These are phyloP conservation scores for Nyctanthes arbortristis DNA, from an alignment of 257 asterid species.

Conservation along the genomic window DNA sequence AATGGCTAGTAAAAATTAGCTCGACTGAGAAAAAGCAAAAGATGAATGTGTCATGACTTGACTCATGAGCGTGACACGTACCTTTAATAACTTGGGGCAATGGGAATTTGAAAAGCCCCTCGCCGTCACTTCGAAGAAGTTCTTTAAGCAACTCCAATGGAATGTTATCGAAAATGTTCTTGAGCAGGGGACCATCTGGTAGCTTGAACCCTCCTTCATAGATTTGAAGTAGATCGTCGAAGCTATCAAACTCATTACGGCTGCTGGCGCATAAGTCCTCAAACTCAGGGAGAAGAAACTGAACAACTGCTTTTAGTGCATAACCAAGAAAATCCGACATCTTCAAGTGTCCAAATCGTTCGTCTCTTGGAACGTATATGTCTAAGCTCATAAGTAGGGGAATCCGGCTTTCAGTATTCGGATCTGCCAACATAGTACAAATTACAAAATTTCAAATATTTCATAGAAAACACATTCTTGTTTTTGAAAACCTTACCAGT, in stretches of 20 bases:
- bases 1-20: background rate
- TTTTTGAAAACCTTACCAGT: slow-evolving; percentile 59
- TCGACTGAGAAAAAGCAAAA: background rate
- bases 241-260: slow-evolving; percentile 69
- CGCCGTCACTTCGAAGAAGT: slow-evolving; percentile 66
- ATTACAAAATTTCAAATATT: slow-evolving; percentile 3
- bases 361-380: slow-evolving; percentile 82
- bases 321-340: slow-evolving; percentile 72
- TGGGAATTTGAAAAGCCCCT: slow-evolving; percentile 56
- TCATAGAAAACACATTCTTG: background rate
- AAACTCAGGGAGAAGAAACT: slow-evolving; percentile 65
- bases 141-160: slow-evolving; percentile 61
- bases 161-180: slow-evolving; percentile 44
- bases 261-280: slow-evolving; percentile 57
- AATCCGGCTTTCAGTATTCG: slow-evolving; percentile 65
- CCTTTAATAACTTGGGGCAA: slow-evolving; percentile 67
- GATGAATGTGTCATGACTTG: background rate
- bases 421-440: slow-evolving; percentile 43
- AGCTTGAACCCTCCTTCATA: slow-evolving; percentile 55
- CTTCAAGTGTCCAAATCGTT: slow-evolving; percentile 70
- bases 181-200: slow-evolving; percentile 35
- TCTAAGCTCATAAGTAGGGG: slow-evolving; percentile 51
- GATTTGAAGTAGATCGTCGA: slow-evolving; percentile 62
- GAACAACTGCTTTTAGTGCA: slow-evolving; percentile 64
- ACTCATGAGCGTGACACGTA: slow-evolving; percentile 20